phyloP scores from a whole-genome alignment of 306 rosid species.

The Dryas alaskensis region DNA sequence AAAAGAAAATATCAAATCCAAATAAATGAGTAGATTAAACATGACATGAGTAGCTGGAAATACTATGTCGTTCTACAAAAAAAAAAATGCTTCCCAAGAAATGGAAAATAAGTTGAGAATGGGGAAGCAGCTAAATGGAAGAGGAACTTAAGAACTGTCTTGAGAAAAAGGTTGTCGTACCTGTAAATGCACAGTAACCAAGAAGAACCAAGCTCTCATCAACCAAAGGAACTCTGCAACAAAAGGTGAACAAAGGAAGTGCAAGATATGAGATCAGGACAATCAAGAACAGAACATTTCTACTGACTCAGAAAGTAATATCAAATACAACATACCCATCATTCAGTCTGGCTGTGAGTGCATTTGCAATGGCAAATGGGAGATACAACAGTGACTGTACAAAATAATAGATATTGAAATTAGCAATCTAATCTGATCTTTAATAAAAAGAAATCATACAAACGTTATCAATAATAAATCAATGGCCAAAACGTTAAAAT shows the following conservation, averaged over 20 bases:
- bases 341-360: slow-evolving; percentile 70
- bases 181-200: slow-evolving; percentile 68
- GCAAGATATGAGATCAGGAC: slow-evolving; percentile 22
- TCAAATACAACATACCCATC: slow-evolving; percentile 66
- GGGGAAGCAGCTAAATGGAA: slow-evolving; percentile 12
- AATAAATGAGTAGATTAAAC: too few species aligned
- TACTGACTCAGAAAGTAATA: slow-evolving; percentile 17
- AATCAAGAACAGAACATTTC: slow-evolving; percentile 13
- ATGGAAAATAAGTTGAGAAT: not conserved
- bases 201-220: slow-evolving; percentile 82
- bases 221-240: slow-evolving; percentile 67
- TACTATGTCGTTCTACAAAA: too few species aligned
- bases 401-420: slow-evolving; percentile 9
- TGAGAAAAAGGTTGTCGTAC: slow-evolving; percentile 30
- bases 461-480: not conserved
- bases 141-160: not conserved
- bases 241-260: slow-evolving; percentile 22
- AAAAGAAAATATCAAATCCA: slow-evolving; percentile 8
- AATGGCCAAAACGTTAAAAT: not conserved
- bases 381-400: slow-evolving; percentile 78
- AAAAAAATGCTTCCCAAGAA: not conserved
- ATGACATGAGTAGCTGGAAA: too few species aligned
- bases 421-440: slow-evolving; percentile 1
- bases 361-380: slow-evolving; percentile 87
- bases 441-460: not conserved